These are phyloP conservation scores for Claviceps maximensis DNA, from an alignment of 2,329 filamentous ascomycete genomes.

Conservation along the genomic window DNA sequence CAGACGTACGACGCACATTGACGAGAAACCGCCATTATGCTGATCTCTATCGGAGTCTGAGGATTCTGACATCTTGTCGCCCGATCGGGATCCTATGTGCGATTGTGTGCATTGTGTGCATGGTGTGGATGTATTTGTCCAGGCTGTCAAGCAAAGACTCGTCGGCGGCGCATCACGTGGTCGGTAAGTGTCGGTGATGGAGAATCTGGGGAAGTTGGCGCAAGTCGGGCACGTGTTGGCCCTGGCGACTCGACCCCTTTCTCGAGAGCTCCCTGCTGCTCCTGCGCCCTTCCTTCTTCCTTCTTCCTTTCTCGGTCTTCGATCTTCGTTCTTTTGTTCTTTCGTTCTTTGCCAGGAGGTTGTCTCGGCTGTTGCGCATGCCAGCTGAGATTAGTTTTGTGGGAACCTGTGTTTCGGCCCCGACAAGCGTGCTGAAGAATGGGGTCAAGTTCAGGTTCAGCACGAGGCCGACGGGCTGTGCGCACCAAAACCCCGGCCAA, in stretches of 20 bases:
- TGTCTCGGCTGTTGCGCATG: not conserved
- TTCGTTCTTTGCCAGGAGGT: not conserved
- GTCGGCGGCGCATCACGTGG: not conserved
- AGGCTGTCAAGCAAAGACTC: not conserved
- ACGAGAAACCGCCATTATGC: not conserved
- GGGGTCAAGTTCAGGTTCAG: too few species aligned
- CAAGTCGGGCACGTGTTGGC: not conserved
- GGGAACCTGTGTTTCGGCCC: too few species aligned
- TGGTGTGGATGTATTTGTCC: not conserved
- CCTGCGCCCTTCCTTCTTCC: too few species aligned
- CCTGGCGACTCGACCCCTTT: not conserved
- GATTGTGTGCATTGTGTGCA: not conserved
- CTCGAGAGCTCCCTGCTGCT: not conserved
- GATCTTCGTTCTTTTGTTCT: too few species aligned
- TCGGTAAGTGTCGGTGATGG: not conserved
- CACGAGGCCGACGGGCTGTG: too few species aligned
- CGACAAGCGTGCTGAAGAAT: too few species aligned
- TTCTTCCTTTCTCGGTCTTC: too few species aligned
- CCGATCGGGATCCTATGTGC: not conserved
- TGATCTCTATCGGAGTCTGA: not conserved
- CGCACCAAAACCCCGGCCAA: too few species aligned
- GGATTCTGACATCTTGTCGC: not conserved
- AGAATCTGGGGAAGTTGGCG: not conserved
- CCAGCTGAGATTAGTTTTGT: too few species aligned
- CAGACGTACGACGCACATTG: too few species aligned